These are phyloP conservation scores for Aspergillus sp. DNA, from an alignment of 2,329 filamentous ascomycete species.

Conservation along the genomic window DNA sequence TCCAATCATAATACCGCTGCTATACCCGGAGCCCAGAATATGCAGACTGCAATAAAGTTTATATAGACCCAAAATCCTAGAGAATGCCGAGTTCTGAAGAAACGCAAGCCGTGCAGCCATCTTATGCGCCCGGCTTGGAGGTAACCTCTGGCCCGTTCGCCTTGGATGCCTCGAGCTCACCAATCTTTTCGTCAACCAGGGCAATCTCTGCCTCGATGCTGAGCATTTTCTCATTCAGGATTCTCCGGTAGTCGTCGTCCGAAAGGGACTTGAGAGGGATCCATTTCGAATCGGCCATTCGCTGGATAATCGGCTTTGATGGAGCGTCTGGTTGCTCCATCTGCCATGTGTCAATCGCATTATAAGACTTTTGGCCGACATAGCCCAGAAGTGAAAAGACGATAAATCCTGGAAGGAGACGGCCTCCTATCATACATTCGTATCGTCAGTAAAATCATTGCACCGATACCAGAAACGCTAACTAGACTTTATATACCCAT, in stretches of 20 bases:
- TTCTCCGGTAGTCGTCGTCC: slow-evolving; percentile 63
- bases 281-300: slow-evolving; percentile 55
- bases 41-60: neutral
- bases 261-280: slow-evolving; percentile 62
- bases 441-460: too few relatives aligned
- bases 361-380: slow-evolving; percentile 49
- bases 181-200: slow-evolving; percentile 67
- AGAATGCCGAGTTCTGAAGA: neutral
- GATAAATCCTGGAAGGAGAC: slow-evolving; percentile 51
- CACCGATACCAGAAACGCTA: neutral
- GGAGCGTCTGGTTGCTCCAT: slow-evolving; percentile 28
- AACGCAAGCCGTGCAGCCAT: too few relatives aligned
- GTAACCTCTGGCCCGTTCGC: slow-evolving; percentile 1
- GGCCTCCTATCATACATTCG: slow-evolving; percentile 41
- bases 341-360: slow-evolving; percentile 43
- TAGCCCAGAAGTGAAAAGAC: slow-evolving; percentile 53
- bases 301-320: slow-evolving; percentile 40
- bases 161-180: slow-evolving; percentile 36
- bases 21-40: too few relatives aligned
- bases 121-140: too few relatives aligned
- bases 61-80: neutral
- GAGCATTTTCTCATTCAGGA: slow-evolving; percentile 64
- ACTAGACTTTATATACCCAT: slow-evolving; percentile 35
- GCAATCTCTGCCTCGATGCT: slow-evolving; percentile 68
- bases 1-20: too few relatives aligned